Evolutionary conservation across 352 stramenopile genomes (phyloP), one percentile per base, ranked within the genome.

Genomic region (Aphanomyces astaci): DNA sequence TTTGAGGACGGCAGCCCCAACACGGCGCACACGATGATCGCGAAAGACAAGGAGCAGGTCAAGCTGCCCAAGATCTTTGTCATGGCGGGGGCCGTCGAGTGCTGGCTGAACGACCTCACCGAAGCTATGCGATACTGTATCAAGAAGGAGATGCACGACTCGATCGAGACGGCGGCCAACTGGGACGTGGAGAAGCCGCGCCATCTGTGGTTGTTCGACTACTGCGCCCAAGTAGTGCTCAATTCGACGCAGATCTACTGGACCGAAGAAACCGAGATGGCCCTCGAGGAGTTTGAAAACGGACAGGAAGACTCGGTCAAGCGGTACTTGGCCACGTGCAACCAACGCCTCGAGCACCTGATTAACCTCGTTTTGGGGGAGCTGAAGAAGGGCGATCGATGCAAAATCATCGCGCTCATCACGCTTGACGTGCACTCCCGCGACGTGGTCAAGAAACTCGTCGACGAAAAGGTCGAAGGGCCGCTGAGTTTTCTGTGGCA

Each of bases 161-260:
- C 86, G 4, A 87, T 95, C 22, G 85, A 94, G 65, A 92, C 87
- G 0, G 84, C 87, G 3, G 86, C 86, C 0, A 94, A 94, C 64
- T 95, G 85, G 94, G 96, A 98, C 51, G 92, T 98, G 15, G 95
- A 98, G 70, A 97, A 97, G 48, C 95, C 96, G 40, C 83, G 96
- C 5, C 96, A 99, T 48, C 89, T 98, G 64, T 99, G 96, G 96
- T 78, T 99, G 2, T 98, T 98, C 72, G 89, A 98, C 70, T 99
- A 98, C 76, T 95, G 96, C 19, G 85, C 88, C 1, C 89, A 96
- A 56, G 87, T 96, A 19, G 86, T 94, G 33, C 70, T 96, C 9
- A 93, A 92, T 57, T 83, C 84, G 2, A 93, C 87, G 43, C 86
- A 93, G 60, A 94, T 95, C 40, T 98, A 98, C 72, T 98, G 96